Evolutionary conservation across 192 early-diverging fungal genomes (phyloP), one percentile per base, ranked within the genome.

Genomic region (Cetraspora pellucida): DNA sequence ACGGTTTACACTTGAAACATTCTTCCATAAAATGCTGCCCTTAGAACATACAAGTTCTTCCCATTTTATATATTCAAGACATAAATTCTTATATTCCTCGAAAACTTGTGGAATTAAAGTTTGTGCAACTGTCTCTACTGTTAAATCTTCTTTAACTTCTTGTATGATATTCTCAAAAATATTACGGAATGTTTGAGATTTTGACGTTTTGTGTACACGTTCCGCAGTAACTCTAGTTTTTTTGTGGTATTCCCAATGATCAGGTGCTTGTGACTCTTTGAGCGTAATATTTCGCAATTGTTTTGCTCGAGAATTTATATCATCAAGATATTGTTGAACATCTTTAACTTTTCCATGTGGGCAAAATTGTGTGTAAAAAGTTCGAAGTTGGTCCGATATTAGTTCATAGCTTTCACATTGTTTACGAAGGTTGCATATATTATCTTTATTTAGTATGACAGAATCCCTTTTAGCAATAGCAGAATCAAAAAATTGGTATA

Each of bases 21-120:
- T 73, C 43, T 59, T 59, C 72, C 72, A 73, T 11, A 73, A 19
- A 14, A 73, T 9, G 31, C 13, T n/a, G 8, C 37, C 72, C 13
- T 55, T 8, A 9, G 52, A 59, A 31, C 25, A 58, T 60, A 37
- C 59, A 13, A 73, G 43, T 17, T 58, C 58, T 31, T 37, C 27
- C 72, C 72, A 73, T 10, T 59, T 27, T 10, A 9, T n/a, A 60
- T 59, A 60, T 21, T 57, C 0, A 0, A 2, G 37, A 59, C 50
- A 25, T 45, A 73, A 27, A 8, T 59, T 21, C 8, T 59, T 25
- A 59, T 59, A 59, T 28, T 28, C 25, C 16, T 27, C 25, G 25
- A 59, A 59, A 10, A 21, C 21, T n/a, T n/a, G 7, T 25, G 21
- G n/a, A n/a, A 59, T 59, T 0, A 59, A 25, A 2, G 10, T 59